Base-by-base conservation (phyloP, 2,329 filamentous ascomycete genomes). In the Paraphaeosphaeria sporulosa region DNA sequence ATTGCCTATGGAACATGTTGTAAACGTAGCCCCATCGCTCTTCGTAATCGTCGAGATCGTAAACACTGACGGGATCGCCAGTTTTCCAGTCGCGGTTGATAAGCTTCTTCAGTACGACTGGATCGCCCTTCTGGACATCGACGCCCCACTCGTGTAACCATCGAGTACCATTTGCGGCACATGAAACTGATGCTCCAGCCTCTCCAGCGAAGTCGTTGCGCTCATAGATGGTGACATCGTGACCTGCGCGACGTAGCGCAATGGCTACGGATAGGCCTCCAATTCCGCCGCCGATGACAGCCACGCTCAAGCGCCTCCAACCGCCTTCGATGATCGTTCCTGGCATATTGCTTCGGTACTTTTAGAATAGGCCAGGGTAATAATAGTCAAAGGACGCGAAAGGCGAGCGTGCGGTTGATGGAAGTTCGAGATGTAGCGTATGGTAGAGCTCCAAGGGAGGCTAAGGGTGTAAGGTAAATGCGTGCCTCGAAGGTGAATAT, bases 51-150 rank as follows among this genome's bases (percentile, higher is more conserved):
- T 78, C 83, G 19, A 91, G 75, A 65, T 86, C 83, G 66, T 89
- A 90, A 0, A 88, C 85, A 64, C 84, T 90, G 25, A 87, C 83
- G 0, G 86, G 84, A 75, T 90, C 85, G 0, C 89, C 89, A 0
- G 88, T 90, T 71, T 85, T 84, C 89, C 89, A 91, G 75, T 91
- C 88, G 3, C 86, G 84, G 72, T 87, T 89, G 78, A 91, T 90
- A 55, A 91, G 82, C 68, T 87, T 87, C 74, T 82, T 82, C 51
- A 91, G 77, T 1, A 90, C 79, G 1, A 91, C 89, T 0, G 88
- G 88, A 59, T 90, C 85, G 9, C 88, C 89, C 68, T 86, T 87
- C 15, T 78, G 78, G 1, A 91, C 80, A 67, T 91, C 86, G 1
- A 91, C 87, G 0, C 80, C 80, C 89, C 89, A 91, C 72, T 89